Base-by-base conservation (phyloP, 257 asterid genomes). In the Echites panduratus region DNA sequence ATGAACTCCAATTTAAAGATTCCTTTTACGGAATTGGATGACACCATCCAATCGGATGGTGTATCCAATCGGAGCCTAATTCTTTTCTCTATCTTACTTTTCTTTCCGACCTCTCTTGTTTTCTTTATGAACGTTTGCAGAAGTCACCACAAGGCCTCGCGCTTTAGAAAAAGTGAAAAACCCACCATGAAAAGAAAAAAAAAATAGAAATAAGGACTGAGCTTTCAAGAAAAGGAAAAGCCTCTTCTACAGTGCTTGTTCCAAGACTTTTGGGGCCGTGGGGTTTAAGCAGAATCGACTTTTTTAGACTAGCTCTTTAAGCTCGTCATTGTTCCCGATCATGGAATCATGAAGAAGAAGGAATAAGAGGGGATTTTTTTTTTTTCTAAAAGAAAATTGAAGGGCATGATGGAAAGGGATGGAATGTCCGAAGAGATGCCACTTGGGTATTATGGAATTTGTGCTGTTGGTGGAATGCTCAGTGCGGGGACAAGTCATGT, bases 401-500 rank as follows among this genome's bases (percentile, higher is more conserved):
- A 16, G 72, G 64, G 63, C 12, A 8, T 61, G 56, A 38, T 26
- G 20, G 75, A 73, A 68, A 70, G 48, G 48, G 63, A 59, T 41
- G 72, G 69, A 62, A 58, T 70, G 32, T 75, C 71, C 14, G 76
- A 75, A 56, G 83, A 83, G 80, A 73, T 80, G 2, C 68, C 87
- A 65, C 47, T 68, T 3, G 78, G 85, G 45, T 83, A 83, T 75
- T 83, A 78, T 80, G 85, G 85, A 1, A 66, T 83, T 57, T 80
- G 87, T 74, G 78, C 87, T 5, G 49, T 80, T 57, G 81, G 85
- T 24, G 87, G 87, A 17, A 75, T 77, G 82, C 73, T 83, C 9
- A 83, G 87, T 77, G 84, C 87, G 68, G 87, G 84, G 41, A 70
- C 87, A 29, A 83, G 83, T 16, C 87, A 83, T 78, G 71, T 83